A percentile compares a stretch with the other conserved stretches of the same genome.
phyloP scores from a whole-genome alignment of 2,329 filamentous ascomycete genomes.

The Diaporthe batatas region DNA sequence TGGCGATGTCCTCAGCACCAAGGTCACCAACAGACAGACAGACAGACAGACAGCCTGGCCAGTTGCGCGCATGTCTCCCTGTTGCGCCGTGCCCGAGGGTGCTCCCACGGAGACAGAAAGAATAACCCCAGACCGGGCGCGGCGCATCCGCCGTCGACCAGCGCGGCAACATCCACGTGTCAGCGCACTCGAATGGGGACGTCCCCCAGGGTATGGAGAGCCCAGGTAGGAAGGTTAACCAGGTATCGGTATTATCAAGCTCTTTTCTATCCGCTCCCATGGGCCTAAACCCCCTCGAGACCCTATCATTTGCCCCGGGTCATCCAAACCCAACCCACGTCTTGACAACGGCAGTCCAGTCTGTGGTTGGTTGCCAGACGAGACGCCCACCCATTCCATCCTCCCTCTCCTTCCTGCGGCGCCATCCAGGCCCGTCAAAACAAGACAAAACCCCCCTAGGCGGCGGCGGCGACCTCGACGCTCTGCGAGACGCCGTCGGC shows the following conservation, averaged over 20 bases:
- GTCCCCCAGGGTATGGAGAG: neutral
- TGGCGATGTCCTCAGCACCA: too few relatives aligned
- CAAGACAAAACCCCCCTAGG: neutral
- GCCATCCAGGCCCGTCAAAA: too few relatives aligned
- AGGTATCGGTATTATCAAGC: slow-evolving; percentile 2
- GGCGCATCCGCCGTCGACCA: neutral
- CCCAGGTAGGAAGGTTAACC: neutral
- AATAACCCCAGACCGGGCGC: neutral
- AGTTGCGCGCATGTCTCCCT: neutral
- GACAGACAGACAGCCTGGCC: too few relatives aligned
- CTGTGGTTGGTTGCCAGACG: too few relatives aligned
- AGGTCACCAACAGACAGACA: neutral
- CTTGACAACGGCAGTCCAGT: too few relatives aligned
- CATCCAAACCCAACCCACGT: too few relatives aligned
- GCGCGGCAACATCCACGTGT: neutral
- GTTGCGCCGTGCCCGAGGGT: neutral
- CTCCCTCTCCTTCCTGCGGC: too few relatives aligned
- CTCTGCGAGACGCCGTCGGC: slow-evolving; percentile 74
- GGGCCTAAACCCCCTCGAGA: neutral
- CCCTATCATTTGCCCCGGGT: neutral
- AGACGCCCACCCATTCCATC: too few relatives aligned
- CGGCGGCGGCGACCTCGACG: slow-evolving; percentile 56
- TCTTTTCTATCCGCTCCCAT: neutral
- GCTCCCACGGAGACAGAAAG: neutral
- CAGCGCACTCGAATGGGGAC: neutral